These are phyloP conservation scores for Rosa rugosa DNA, from an alignment of 306 rosid species.

Conservation along the genomic window DNA sequence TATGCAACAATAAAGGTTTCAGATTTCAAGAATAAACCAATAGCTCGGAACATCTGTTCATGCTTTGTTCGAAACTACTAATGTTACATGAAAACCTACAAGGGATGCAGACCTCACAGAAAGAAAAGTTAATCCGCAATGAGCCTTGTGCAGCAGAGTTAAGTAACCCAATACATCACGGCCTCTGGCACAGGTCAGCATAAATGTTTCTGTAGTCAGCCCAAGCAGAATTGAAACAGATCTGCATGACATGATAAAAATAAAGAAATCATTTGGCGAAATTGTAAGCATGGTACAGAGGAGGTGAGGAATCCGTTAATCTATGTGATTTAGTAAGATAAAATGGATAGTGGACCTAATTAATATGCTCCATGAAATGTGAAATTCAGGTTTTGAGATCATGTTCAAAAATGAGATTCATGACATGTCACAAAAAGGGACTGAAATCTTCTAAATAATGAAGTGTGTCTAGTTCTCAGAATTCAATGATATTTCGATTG, in stretches of 20 bases:
- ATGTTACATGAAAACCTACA: slow-evolving; percentile 43
- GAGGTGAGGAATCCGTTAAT: neutral
- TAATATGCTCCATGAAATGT: neutral
- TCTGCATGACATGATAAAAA: slow-evolving; percentile 34
- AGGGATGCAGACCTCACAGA: slow-evolving; percentile 22
- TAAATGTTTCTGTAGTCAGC: slow-evolving; percentile 38
- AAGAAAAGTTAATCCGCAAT: slow-evolving; percentile 20
- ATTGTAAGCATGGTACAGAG: neutral
- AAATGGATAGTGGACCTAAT: neutral
- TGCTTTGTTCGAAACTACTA: slow-evolving; percentile 38
- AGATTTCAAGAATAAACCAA: slow-evolving; percentile 23
- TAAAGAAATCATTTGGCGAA: neutral
- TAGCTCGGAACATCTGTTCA: slow-evolving; percentile 20
- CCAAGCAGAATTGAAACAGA: slow-evolving; percentile 33
- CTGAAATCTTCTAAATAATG: slow-evolving; percentile 2
- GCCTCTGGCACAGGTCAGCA: slow-evolving; percentile 37
- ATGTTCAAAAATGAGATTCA: neutral
- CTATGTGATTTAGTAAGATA: neutral
- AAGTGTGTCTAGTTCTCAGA: neutral
- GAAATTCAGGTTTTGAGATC: neutral
- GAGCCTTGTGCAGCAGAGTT: slow-evolving; percentile 25
- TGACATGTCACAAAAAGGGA: neutral
- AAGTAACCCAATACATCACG: slow-evolving; percentile 30
- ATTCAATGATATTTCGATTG: neutral
- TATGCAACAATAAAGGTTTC: slow-evolving; percentile 3